These are phyloP conservation scores for Chalara sp. DNA, from an alignment of 2,329 filamentous ascomycete species.

Conservation along the genomic window DNA sequence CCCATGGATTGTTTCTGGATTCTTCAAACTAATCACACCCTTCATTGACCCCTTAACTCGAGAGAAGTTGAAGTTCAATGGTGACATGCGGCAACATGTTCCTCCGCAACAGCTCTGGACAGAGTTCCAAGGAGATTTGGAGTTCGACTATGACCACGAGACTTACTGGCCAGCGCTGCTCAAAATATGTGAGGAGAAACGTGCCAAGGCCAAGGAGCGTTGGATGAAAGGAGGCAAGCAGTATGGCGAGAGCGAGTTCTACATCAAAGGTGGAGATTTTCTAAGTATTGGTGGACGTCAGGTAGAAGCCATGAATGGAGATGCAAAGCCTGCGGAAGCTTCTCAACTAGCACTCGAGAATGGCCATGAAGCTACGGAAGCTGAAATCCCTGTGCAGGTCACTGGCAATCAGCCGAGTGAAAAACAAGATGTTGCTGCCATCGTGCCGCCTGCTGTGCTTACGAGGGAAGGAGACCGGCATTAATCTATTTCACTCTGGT, in stretches of 20 bases:
- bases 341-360: too few relatives aligned
- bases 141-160: constrained; percentile 87
- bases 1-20: constrained; percentile 84
- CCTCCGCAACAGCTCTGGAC: constrained; percentile 78
- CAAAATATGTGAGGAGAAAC: constrained; percentile 60
- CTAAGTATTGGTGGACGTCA: constrained; percentile 15
- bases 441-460: too few relatives aligned
- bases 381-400: too few relatives aligned
- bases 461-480: too few relatives aligned
- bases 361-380: too few relatives aligned
- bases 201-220: constrained; percentile 54
- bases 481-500: too few relatives aligned
- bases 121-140: constrained; percentile 65
- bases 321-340: too few relatives aligned
- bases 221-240: constrained; percentile 77
- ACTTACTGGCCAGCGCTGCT: constrained; percentile 85
- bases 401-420: too few relatives aligned
- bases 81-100: constrained; percentile 77
- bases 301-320: background rate
- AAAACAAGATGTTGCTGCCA: too few relatives aligned
- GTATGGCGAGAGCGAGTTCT: constrained; percentile 82
- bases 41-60: constrained; percentile 94
- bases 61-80: constrained; percentile 96
- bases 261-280: constrained; percentile 59
- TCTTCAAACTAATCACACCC: constrained; percentile 92